Evolutionary conservation across 2,329 filamentous ascomycete genomes (phyloP), one percentile per base, ranked within the genome.

Genomic region (Colletotrichum acutatum): DNA sequence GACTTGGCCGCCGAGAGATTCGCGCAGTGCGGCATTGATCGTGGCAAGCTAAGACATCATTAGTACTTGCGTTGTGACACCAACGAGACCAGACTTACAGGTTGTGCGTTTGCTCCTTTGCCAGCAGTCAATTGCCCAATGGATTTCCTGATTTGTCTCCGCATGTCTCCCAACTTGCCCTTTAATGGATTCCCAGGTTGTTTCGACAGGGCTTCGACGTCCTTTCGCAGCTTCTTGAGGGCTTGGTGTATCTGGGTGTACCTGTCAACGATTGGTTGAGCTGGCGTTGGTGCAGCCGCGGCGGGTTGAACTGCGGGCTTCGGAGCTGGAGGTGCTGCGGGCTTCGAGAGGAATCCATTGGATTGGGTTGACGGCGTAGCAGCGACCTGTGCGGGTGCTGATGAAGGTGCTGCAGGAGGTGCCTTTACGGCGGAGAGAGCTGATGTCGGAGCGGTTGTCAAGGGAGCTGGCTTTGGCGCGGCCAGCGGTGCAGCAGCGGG

Each of bases 111-210:
- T 26, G 87, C 87, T 12, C 88, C 89, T 76, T 89, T 91, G 69
- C 89, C 92, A 52, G 88, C 88, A 1, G 91, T 92, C 32, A 95
- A 83, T 79, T 97, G 94, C 7, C 94, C 94, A 67, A 96, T 88
- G 22, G 88, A 91, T 77, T 92, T 93, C 52, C 89, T 89, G 66
- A 97, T 91, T 54, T 91, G 89, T 71, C 94, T 87, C 53, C 94
- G 88, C 86, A 94, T 90, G 67, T 94, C 90, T 42, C 93, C 92
- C 79, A 94, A 88, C 46, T 89, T 87, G 64, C 87, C 86, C 80
- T 94, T 94, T 32, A 95, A 82, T 2, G 78, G 82, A 5, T 84
- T 85, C 1, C 75, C 80, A 77, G 80, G 75, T 16, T 79, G 69
- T 71, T 92, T 89, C 26, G 85, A 83, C 77, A 90, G 90, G 5